phyloP scores from a whole-genome alignment of 1,139 yeast genomes.

The Kluyveromyces sp. region DNA sequence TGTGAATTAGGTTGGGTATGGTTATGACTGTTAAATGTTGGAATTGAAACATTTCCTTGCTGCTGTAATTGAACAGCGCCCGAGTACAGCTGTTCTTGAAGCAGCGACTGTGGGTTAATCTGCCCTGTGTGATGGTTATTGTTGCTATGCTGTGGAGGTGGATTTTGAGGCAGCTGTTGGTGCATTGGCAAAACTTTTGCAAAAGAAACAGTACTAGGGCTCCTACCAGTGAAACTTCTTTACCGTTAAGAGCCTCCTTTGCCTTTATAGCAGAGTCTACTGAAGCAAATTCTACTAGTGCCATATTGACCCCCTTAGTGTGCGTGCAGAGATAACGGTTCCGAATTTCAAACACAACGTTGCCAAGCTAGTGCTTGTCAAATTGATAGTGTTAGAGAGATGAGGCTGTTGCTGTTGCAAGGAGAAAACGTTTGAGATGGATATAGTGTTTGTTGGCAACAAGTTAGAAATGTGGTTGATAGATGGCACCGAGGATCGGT shows the following conservation, averaged over 20 bases:
- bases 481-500: constrained; percentile 63
- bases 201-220: constrained; percentile 56
- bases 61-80: constrained; percentile 30
- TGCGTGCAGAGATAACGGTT: constrained; percentile 48
- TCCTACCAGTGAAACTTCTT: constrained; percentile 69
- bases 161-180: constrained; percentile 11
- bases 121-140: constrained; percentile 8
- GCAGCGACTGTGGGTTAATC: constrained; percentile 20
- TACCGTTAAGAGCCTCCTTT: constrained; percentile 67
- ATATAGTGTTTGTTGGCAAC: constrained; percentile 52
- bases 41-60: constrained; percentile 28
- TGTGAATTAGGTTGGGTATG: constrained; percentile 9
- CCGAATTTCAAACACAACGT: constrained; percentile 48
- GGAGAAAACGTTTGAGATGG: constrained; percentile 63
- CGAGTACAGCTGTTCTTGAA: constrained; percentile 29
- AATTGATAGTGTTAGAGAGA: constrained; percentile 26
- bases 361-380: constrained; percentile 30
- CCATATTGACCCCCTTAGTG: constrained; percentile 47
- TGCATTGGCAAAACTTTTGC: constrained; percentile 48
- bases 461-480: constrained; percentile 25
- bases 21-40: constrained; percentile 18
- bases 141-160: constrained; percentile 1
- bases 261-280: constrained; percentile 74
- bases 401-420: constrained; percentile 42
- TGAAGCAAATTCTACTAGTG: constrained; percentile 65